These are phyloP conservation scores for Pontederia paniculata DNA, from an alignment of 176 grass and related monocot species.

Conservation along the genomic window DNA sequence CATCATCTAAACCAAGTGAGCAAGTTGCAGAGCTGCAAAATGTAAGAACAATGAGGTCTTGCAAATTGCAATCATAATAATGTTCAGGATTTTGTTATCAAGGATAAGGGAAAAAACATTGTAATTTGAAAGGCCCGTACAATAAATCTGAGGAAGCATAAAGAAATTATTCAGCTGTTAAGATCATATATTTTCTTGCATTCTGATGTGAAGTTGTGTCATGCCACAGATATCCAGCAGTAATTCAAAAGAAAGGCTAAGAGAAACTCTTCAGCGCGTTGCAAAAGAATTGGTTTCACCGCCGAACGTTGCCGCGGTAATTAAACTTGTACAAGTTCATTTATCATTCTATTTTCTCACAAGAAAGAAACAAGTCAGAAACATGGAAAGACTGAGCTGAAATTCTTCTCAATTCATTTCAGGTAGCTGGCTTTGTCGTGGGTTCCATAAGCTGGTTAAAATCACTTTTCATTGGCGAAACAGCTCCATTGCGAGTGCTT, in stretches of 20 bases:
- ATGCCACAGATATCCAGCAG: background rate
- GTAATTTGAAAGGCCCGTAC: too few relatives aligned
- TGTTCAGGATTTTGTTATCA: too few relatives aligned
- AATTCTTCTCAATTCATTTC: background rate
- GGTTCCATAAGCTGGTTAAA: conserved; percentile 29
- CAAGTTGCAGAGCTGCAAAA: background rate
- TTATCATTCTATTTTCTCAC: background rate
- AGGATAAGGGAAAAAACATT: too few relatives aligned
- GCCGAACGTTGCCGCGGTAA: conserved; percentile 46
- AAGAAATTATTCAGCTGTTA: background rate
- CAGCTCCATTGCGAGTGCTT: conserved; percentile 27
- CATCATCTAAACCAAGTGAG: background rate
- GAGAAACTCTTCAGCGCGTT: conserved; percentile 2
- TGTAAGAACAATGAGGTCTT: background rate
- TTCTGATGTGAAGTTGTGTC: background rate
- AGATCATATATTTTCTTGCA: background rate
- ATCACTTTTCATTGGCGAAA: conserved; percentile 26
- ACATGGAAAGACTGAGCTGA: background rate
- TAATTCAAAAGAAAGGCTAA: background rate
- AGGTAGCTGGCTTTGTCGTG: conserved; percentile 36
- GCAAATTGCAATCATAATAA: too few relatives aligned
- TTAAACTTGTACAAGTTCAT: background rate
- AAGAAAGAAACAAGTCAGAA: background rate
- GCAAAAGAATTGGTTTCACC: conserved; percentile 33
- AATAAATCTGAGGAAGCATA: background rate